These are phyloP conservation scores for Aspergillus jensenii DNA, from an alignment of 2,329 filamentous ascomycete genomes.

Conservation along the genomic window DNA sequence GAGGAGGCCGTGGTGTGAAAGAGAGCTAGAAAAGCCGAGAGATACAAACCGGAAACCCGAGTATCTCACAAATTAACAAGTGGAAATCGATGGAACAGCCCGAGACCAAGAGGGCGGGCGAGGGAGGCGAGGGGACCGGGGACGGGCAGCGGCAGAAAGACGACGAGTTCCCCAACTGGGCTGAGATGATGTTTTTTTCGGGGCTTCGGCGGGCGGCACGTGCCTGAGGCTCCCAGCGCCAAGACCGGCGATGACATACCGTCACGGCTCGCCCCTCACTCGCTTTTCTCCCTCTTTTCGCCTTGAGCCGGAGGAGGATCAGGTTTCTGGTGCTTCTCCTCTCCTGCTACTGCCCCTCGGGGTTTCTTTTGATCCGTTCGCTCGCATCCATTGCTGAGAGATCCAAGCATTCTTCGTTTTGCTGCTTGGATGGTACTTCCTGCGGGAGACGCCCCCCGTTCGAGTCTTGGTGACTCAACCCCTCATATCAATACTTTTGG, in stretches of 20 bases:
- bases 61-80: conserved; percentile 16
- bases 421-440: background rate
- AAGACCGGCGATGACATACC: conserved; percentile 24
- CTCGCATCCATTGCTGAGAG: background rate
- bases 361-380: conserved; percentile 6
- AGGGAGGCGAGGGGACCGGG: conserved; percentile 1
- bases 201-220: conserved; percentile 17
- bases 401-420: background rate
- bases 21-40: background rate
- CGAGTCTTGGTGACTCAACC: background rate
- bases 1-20: conserved; percentile 8
- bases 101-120: conserved; percentile 10
- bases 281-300: conserved; percentile 12
- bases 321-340: conserved; percentile 20
- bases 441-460: background rate
- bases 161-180: conserved; percentile 20
- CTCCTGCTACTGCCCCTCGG: conserved; percentile 17
- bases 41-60: conserved; percentile 9
- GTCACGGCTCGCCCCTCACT: conserved; percentile 13
- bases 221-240: conserved; percentile 27
- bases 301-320: conserved; percentile 18
- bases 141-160: conserved; percentile 12
- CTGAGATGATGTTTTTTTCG: conserved; percentile 30
- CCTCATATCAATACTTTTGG: conserved; percentile 24
- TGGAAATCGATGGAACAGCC: background rate